A percentile compares a stretch with the other conserved stretches of the same genome.
These are phyloP conservation scores for Aureobasidium sp. DNA, from an alignment of 2,329 filamentous ascomycete genomes.

Conservation along the genomic window DNA sequence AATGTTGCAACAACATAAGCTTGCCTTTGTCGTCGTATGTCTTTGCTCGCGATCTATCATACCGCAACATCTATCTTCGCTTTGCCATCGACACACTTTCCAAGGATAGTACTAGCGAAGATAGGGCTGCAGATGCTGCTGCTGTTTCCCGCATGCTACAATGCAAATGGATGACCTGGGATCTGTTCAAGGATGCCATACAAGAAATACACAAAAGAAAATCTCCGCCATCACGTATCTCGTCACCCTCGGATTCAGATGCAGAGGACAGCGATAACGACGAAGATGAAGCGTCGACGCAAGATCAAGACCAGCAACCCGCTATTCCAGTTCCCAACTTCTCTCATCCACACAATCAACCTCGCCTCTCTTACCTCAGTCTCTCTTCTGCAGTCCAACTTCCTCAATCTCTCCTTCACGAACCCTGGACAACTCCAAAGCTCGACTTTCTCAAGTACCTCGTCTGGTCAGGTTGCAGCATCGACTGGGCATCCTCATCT, in stretches of 20 bases:
- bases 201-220: conserved; percentile 2
- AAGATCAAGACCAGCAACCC: neutral
- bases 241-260: conserved; percentile 16
- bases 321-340: conserved; percentile 9
- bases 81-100: conserved; percentile 23
- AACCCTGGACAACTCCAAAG: conserved; percentile 25
- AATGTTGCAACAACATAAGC: conserved; percentile 26
- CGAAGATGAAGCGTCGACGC: neutral
- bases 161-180: conserved; percentile 30
- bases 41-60: conserved; percentile 26
- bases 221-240: conserved; percentile 18
- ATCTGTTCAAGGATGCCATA: conserved; percentile 25
- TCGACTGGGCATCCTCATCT: conserved; percentile 17
- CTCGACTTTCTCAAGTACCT: conserved; percentile 20
- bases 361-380: conserved; percentile 20
- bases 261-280: neutral
- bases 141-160: conserved; percentile 24
- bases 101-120: neutral
- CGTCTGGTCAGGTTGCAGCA: conserved; percentile 3
- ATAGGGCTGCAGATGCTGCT: conserved; percentile 10
- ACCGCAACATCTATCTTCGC: conserved; percentile 24
- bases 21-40: conserved; percentile 26
- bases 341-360: conserved; percentile 17
- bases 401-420: conserved; percentile 18
- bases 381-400: conserved; percentile 12